Evolutionary conservation across 2,329 filamentous ascomycete species (phyloP), one percentile per base, ranked within the genome.

Genomic region (Sporothrix inflata): DNA sequence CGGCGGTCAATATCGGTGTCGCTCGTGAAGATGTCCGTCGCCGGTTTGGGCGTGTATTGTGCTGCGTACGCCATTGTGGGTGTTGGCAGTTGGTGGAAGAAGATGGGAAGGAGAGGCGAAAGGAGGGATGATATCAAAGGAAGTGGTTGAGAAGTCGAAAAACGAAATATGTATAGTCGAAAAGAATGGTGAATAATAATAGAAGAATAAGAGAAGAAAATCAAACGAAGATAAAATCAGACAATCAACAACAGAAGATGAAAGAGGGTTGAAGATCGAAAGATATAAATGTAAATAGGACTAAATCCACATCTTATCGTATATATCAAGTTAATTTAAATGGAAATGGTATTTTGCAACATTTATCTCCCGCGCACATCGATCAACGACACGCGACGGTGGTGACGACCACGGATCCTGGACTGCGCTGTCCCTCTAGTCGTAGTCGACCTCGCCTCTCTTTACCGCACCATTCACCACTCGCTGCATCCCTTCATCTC

Each of bases 1-100:
- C 88, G 85, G 67, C 88, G 84, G 80, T 93, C 89, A 79, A 93
- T 91, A 78, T 89, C 87, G 55, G 89, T 91, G 78, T 92, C 90
- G 76, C 79, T 81, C 61, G 90, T 92, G 81, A 91, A 89, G 78
- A 89, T 82, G 78, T 89, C 87, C 63, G 87, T 89, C 34, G 84
- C 77, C 24, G 87, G 87, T 77, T 84, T 78, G 27, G 73, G 73
- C 60, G 73, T 70, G 66, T 74, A 74, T 21, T 51, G 63, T 27
- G 57, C 61, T n/a, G 72, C 68, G 49, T 63, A 71, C 11, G 70
- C 19, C 72, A 73, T 73, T 40, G 24, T 27, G 7, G 8, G 51
- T 51, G 21, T 21, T 53, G 49, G 21, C 12, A 27, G 53, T 57
- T 16, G 14, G 1, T 8, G 27, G 2, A 11, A 16, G 27, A 8